Base-by-base conservation (phyloP, 257 asterid genomes). In the Primulina huaijiensis region DNA sequence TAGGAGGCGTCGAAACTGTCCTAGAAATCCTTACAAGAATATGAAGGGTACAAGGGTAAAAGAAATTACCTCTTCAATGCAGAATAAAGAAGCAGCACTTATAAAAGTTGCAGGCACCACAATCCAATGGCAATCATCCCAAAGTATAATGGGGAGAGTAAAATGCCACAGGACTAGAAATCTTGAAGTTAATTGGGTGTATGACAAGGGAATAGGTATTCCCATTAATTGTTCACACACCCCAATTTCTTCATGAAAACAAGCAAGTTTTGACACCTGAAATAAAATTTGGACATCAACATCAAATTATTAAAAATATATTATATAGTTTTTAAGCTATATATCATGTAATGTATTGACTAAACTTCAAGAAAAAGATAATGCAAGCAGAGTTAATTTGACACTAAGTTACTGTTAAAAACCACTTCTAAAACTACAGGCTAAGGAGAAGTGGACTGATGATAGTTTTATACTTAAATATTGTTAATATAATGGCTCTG, bases 91-190 rank as follows among this genome's bases (percentile, higher is more conserved):
- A 65, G 99, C 97, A 17, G 99, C 96, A 70, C 99, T 93, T 69
- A 93, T 80, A 64, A 93, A 89, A 50, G 99, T 93, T 29, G 99
- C 99, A 35, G 99, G 99, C 30, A 93, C 96, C 56, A 89, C 99
- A 59, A 90, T 90, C 99, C 99, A 93, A 72, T 89, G 88, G 71
- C 99, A 93, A 33, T 90, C 99, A 55, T 93, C 97, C 99, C 99
- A 93, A 25, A 93, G 96, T 68, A 93, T 89, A 71, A 93, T 67
- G 1, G 99, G 99, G 69, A 93, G 99, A 50, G 97, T 89, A 1
- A 90, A 86, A 83, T 93, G 99, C 99, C 99, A 93, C n/a, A 93
- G 95, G 81, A 93, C 96, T 69, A 93, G 79, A 64, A 93, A 89
- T 77, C 99, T 87, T 33, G 99, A 93, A 10, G 99, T 93, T 82